These are phyloP conservation scores for Alternaria novae-zelandiae DNA, from an alignment of 2,329 filamentous ascomycete species.

Conservation along the genomic window DNA sequence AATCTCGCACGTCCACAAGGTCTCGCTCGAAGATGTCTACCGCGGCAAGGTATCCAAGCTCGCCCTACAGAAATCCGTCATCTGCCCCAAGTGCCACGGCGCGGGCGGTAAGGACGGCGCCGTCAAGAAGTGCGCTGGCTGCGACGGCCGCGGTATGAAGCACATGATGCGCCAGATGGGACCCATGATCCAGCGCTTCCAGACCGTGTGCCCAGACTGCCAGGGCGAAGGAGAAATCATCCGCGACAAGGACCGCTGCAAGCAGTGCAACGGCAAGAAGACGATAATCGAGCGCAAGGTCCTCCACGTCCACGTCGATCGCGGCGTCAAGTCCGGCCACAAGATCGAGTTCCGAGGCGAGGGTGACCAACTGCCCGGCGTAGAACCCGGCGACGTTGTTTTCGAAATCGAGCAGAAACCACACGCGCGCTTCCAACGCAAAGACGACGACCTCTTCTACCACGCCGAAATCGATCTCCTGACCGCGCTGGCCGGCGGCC, in stretches of 20 bases:
- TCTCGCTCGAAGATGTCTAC: slow-evolving; percentile 97
- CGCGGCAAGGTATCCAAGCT: slow-evolving; percentile 97
- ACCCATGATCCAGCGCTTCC: slow-evolving; percentile 99
- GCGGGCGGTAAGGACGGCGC: slow-evolving; percentile 96
- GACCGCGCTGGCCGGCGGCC: slow-evolving; percentile 90
- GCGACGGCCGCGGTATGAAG: slow-evolving; percentile 97
- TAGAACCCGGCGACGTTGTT: slow-evolving; percentile 92
- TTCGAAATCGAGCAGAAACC: slow-evolving; percentile 99
- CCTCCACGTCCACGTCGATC: slow-evolving; percentile 95
- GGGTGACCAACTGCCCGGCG: slow-evolving; percentile 92
- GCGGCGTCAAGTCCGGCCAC: slow-evolving; percentile 89
- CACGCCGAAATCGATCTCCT: slow-evolving; percentile 94
- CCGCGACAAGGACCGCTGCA: slow-evolving; percentile 97
- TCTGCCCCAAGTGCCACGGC: slow-evolving; percentile 93
- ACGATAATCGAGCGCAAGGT: slow-evolving; percentile 97
- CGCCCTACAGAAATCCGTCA: slow-evolving; percentile 94
- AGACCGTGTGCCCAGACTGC: slow-evolving; percentile 98
- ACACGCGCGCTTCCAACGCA: slow-evolving; percentile 92
- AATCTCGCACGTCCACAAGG: slow-evolving; percentile 98
- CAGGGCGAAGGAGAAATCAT: slow-evolving; percentile 97
- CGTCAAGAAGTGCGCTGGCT: slow-evolving; percentile 90
- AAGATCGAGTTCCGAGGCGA: slow-evolving; percentile 98
- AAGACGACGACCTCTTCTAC: slow-evolving; percentile 95
- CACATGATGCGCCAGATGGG: slow-evolving; percentile 99
- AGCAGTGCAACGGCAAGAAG: slow-evolving; percentile 96